A percentile compares a stretch with the other conserved stretches of the same genome.
phyloP scores from a whole-genome alignment of 1,284 basidiomycete species.

The Naganishia albida region DNA sequence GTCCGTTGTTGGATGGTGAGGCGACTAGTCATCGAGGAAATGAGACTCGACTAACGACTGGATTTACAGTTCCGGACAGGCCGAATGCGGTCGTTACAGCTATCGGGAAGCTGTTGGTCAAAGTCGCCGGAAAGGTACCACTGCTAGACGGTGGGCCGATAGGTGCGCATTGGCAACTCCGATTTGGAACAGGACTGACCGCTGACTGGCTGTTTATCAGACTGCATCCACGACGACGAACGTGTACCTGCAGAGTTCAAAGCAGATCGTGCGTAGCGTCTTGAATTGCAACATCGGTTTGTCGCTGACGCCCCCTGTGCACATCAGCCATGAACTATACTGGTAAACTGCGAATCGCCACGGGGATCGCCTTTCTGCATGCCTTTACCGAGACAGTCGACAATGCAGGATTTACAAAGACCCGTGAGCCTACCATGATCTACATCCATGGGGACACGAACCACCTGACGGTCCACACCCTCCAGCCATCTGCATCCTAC shows the following conservation, averaged over 20 bases:
- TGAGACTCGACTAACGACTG: constrained; percentile 26
- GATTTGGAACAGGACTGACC: background rate
- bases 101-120: constrained; percentile 49
- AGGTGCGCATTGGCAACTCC: constrained; percentile 33
- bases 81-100: constrained; percentile 50
- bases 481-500: constrained; percentile 55
- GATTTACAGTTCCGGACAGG: constrained; percentile 33
- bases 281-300: background rate
- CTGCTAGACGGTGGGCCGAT: constrained; percentile 51
- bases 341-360: constrained; percentile 56
- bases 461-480: background rate
- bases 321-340: constrained; percentile 55
- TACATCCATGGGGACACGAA: background rate
- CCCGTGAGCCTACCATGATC: constrained; percentile 40
- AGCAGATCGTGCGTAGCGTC: constrained; percentile 46
- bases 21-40: constrained; percentile 15
- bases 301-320: constrained; percentile 33
- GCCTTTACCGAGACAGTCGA: constrained; percentile 53
- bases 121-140: constrained; percentile 55
- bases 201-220: constrained; percentile 36
- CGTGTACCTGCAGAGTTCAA: constrained; percentile 55
- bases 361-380: constrained; percentile 55
- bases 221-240: constrained; percentile 58
- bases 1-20: constrained; percentile 56
- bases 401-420: constrained; percentile 45